phyloP scores from a whole-genome alignment of 2,329 filamentous ascomycete species.

The Claviceps digitariae region DNA sequence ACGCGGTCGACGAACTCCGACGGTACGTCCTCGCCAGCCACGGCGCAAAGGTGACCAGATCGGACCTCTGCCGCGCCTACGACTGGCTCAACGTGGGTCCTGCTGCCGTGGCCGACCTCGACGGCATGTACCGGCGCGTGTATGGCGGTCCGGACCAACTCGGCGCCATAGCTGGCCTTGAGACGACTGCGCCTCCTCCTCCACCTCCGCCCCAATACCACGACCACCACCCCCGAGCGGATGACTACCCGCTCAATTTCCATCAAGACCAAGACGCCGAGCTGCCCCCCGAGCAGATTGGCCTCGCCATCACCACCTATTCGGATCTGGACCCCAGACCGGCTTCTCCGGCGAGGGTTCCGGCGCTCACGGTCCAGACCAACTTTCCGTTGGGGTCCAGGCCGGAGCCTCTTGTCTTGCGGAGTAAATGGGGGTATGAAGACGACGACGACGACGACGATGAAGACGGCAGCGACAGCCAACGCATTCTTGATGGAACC shows the following conservation, averaged over 20 bases:
- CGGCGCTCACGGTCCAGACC: conserved; percentile 29
- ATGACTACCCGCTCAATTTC: conserved; percentile 10
- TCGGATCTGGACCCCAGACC: conserved; percentile 8
- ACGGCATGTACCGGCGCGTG: conserved; percentile 40
- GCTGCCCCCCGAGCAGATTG: conserved; percentile 7
- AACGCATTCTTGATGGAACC: conserved; percentile 14
- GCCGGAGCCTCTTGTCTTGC: conserved; percentile 1
- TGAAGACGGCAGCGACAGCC: conserved; percentile 19
- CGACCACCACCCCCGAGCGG: not conserved
- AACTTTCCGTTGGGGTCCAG: conserved; percentile 17
- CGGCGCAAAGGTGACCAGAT: conserved; percentile 33
- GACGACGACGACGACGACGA: not conserved
- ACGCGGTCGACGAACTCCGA: conserved; percentile 49
- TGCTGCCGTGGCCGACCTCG: conserved; percentile 37
- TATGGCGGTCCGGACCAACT: conserved; percentile 36
- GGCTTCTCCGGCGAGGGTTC: conserved; percentile 14
- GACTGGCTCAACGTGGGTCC: conserved; percentile 41
- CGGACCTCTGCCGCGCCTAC: conserved; percentile 40
- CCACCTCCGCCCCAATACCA: not conserved
- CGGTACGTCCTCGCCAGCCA: conserved; percentile 42
- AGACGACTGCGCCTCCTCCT: not conserved
- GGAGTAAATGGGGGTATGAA: conserved; percentile 2
- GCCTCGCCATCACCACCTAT: conserved; percentile 14
- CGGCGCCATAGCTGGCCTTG: conserved; percentile 32
- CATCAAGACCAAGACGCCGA: conserved; percentile 9